Conservation (phyloP, 2,329 filamentous ascomycete genomes). For the Pestalotiopsis sp. region DNA sequence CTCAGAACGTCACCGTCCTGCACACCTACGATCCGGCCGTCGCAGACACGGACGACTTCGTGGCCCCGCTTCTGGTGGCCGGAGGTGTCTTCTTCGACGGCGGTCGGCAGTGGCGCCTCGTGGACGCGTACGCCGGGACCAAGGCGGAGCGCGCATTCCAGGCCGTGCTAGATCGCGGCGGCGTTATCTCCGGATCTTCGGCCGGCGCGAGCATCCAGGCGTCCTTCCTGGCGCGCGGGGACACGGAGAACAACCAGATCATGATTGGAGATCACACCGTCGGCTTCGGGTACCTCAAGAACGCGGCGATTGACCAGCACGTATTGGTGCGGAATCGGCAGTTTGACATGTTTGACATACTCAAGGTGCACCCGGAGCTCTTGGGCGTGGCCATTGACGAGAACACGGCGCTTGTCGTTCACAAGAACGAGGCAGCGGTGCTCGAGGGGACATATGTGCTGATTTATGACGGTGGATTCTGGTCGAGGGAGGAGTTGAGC, state of each 20-base stretch:
- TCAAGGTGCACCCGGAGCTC: constrained; percentile 31
- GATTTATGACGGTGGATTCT: constrained; percentile 33
- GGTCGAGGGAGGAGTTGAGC: constrained; percentile 31
- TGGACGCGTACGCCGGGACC: constrained; percentile 35
- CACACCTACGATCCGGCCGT: constrained; percentile 33
- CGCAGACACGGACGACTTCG: constrained; percentile 34
- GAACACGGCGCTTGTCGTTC: constrained; percentile 34
- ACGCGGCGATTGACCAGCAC: constrained; percentile 34
- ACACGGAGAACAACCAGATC: constrained; percentile 32
- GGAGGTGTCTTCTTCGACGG: constrained; percentile 34
- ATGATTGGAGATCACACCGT: constrained; percentile 34
- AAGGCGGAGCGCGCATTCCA: constrained; percentile 29
- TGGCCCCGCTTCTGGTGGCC: constrained; percentile 26
- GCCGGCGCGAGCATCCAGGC: constrained; percentile 35
- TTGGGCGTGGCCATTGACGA: constrained; percentile 34
- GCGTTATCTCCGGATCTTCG: constrained; percentile 30
- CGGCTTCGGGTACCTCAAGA: constrained; percentile 32
- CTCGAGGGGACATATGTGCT: constrained; percentile 32
- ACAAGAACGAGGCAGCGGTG: constrained; percentile 28
- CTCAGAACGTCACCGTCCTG: constrained; percentile 30
- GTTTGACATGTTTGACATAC: constrained; percentile 37
- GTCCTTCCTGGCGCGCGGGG: constrained; percentile 33
- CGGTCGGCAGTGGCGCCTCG: constrained; percentile 34
- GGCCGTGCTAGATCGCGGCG: constrained; percentile 30
- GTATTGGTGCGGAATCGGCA: constrained; percentile 32